These are phyloP conservation scores for Termitomyces sp. DNA, from an alignment of 768 basidiomycete genomes.

Conservation along the genomic window DNA sequence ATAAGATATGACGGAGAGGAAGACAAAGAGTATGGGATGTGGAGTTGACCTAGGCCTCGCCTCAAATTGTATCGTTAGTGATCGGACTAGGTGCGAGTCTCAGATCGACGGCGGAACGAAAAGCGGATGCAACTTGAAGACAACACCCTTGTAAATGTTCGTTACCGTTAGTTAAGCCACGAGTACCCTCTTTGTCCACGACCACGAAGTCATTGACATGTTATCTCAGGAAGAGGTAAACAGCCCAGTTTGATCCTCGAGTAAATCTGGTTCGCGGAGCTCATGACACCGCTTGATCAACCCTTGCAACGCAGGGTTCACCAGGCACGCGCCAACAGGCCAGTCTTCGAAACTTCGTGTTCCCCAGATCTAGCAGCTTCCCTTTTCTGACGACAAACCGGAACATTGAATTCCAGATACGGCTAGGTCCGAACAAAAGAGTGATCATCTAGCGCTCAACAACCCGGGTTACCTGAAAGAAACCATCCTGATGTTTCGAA, in stretches of 20 bases:
- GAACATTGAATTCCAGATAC: conserved; percentile 50
- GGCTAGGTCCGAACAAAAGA: conserved; percentile 45
- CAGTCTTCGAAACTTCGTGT: conserved; percentile 46
- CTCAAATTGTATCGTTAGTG: conserved; percentile 30
- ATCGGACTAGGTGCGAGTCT: conserved; percentile 43
- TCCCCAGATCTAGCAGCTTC: conserved; percentile 37
- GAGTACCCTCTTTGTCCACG: conserved; percentile 39
- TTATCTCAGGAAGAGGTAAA: conserved; percentile 44
- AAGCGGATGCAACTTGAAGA: conserved; percentile 40
- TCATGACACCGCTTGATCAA: conserved; percentile 44
- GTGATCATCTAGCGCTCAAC: conserved; percentile 34
- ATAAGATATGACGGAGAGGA: conserved; percentile 15
- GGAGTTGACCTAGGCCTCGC: conserved; percentile 20
- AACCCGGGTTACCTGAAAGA: conserved; percentile 31
- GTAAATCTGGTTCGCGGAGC: conserved; percentile 44
- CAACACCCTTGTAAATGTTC: conserved; percentile 32
- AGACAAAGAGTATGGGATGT: conserved; percentile 10
- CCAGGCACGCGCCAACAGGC: conserved; percentile 43
- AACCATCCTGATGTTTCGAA: conserved; percentile 35
- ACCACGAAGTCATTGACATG: conserved; percentile 41
- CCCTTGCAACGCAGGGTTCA: conserved; percentile 42
- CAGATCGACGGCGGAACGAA: conserved; percentile 46
- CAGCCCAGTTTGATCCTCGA: conserved; percentile 42
- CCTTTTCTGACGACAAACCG: conserved; percentile 39
- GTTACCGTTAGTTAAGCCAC: conserved; percentile 25